phyloP scores from a whole-genome alignment of 768 basidiomycete genomes.

The Tulasnella sp. region DNA sequence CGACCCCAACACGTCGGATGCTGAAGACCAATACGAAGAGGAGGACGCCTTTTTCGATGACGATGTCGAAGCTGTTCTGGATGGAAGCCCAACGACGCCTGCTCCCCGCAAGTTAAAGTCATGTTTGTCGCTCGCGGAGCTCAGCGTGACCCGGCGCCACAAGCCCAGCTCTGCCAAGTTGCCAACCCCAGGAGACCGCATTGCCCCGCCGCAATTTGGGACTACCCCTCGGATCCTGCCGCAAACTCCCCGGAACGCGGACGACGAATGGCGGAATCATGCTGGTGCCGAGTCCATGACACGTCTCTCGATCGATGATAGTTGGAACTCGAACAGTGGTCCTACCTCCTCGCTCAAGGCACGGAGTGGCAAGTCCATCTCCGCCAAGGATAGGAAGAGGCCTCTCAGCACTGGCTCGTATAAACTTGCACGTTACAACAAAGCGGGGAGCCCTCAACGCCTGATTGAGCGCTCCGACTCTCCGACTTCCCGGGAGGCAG shows the following conservation, averaged over 20 bases:
- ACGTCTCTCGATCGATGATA: conserved; percentile 19
- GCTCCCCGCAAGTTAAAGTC: not conserved
- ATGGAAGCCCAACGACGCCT: conserved; percentile 14
- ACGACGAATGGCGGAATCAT: conserved; percentile 16
- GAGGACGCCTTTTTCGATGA: conserved; percentile 10
- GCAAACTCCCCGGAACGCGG: conserved; percentile 15
- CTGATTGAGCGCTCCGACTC: conserved; percentile 4
- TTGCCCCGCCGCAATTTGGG: conserved; percentile 19
- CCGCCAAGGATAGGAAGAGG: conserved; percentile 13
- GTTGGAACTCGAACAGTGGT: not conserved
- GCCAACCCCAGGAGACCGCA: conserved; percentile 10
- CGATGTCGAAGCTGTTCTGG: not conserved
- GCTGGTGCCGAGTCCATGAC: conserved; percentile 25
- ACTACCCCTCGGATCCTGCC: conserved; percentile 5
- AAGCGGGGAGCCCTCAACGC: not conserved
- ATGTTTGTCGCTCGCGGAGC: not conserved
- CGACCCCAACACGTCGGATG: conserved; percentile 4
- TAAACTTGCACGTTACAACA: not conserved
- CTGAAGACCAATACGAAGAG: conserved; percentile 17
- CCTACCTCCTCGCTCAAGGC: not conserved
- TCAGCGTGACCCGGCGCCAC: conserved; percentile 9
- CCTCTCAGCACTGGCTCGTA: conserved; percentile 5
- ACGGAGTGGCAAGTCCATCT: not conserved
- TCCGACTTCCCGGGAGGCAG: not conserved
- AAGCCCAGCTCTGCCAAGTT: conserved; percentile 1